Conservation (phyloP, 805 yeast genomes). For the Groenewaldozyma tartarivorans region DNA sequence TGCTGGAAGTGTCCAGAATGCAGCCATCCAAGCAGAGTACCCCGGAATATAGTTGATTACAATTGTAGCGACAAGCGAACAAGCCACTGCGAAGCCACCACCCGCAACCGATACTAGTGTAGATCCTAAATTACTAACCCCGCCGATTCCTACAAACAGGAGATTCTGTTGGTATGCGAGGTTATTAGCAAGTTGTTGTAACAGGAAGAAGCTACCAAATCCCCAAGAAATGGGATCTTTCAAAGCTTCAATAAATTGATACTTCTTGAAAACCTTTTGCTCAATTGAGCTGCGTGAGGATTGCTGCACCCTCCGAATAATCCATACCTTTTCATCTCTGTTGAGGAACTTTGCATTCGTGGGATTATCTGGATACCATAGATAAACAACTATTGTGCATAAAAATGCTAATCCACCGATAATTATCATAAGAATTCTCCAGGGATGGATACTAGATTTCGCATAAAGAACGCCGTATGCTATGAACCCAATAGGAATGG, state of each 20-base stretch:
- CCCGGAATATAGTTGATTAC: slow-evolving; percentile 24
- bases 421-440: slow-evolving; percentile 46
- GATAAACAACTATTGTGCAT: slow-evolving; percentile 37
- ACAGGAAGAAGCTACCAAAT: slow-evolving; percentile 27
- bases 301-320: slow-evolving; percentile 35
- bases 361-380: slow-evolving; percentile 49
- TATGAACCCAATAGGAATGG: slow-evolving; percentile 31
- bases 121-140: slow-evolving; percentile 31
- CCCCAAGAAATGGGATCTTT: slow-evolving; percentile 40
- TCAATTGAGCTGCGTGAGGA: slow-evolving; percentile 34
- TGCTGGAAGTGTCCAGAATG: slow-evolving; percentile 28
- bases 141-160: slow-evolving; percentile 32
- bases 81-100: slow-evolving; percentile 31
- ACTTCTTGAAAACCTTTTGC: slow-evolving; percentile 36
- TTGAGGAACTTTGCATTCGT: slow-evolving; percentile 40
- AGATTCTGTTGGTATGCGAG: slow-evolving; percentile 38
- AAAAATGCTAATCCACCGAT: slow-evolving; percentile 36
- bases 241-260: slow-evolving; percentile 42
- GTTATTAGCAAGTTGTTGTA: slow-evolving; percentile 38
- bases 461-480: slow-evolving; percentile 32
- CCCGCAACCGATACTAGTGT: slow-evolving; percentile 43
- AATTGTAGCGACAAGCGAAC: slow-evolving; percentile 27
- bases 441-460: slow-evolving; percentile 23
- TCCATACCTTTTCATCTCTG: slow-evolving; percentile 42
- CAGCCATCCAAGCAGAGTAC: slow-evolving; percentile 26